Evolutionary conservation across 2,329 filamentous ascomycete genomes (phyloP).

Genomic region (Penicillium fuscoglaucum): DNA sequence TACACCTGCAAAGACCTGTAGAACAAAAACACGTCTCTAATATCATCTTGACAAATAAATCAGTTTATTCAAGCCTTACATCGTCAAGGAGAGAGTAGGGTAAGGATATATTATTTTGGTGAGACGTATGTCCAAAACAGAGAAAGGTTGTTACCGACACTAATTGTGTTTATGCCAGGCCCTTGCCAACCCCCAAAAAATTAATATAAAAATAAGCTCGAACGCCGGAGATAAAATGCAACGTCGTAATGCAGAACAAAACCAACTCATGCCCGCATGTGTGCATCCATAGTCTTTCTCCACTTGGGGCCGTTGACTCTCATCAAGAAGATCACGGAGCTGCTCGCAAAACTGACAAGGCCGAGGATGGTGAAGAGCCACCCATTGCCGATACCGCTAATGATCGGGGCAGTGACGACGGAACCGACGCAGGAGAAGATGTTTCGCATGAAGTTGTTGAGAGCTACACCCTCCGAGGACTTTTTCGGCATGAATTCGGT

Average conservation of each 20-base stretch:
- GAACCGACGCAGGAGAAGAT: slow-evolving; percentile 73
- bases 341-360: slow-evolving; percentile 57
- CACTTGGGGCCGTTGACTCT: slow-evolving; percentile 61
- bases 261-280: slow-evolving; percentile 18
- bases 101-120: neutral
- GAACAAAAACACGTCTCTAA: neutral
- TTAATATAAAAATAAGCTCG: neutral
- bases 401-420: slow-evolving; percentile 69
- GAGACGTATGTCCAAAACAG: neutral
- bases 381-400: slow-evolving; percentile 69
- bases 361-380: slow-evolving; percentile 70
- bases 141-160: neutral
- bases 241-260: neutral
- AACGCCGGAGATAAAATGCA: neutral
- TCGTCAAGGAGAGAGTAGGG: neutral
- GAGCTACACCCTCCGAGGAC: slow-evolving; percentile 70
- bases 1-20: neutral
- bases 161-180: neutral
- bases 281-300: slow-evolving; percentile 62
- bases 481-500: slow-evolving; percentile 77
- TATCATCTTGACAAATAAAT: neutral
- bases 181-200: neutral
- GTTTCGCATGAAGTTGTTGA: slow-evolving; percentile 80
- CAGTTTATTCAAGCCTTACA: neutral
- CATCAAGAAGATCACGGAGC: slow-evolving; percentile 62